A percentile compares a stretch with the other conserved stretches of the same genome.
Conservation (phyloP, 148 eudicot species). For the Camellia japonica region DNA sequence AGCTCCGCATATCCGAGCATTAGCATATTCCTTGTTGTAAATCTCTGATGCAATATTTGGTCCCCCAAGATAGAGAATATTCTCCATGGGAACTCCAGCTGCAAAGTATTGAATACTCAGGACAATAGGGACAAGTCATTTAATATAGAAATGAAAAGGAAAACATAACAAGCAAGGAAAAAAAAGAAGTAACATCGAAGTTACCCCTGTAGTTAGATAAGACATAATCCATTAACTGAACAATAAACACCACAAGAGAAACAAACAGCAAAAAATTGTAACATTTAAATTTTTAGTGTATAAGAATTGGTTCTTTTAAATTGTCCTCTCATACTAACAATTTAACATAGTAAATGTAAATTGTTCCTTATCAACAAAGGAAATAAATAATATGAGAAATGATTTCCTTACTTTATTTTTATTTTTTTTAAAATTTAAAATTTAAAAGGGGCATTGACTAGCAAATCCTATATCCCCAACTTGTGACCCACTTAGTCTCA, state of each 20-base stretch:
- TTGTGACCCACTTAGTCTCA: no score
- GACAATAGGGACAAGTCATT: background rate
- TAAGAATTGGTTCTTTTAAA: background rate
- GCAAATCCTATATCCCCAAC: no score
- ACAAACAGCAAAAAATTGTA: background rate
- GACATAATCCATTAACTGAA: background rate
- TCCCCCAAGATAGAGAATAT: conserved; percentile 92
- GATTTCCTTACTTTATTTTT: background rate
- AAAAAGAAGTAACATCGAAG: background rate
- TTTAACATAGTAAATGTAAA: background rate
- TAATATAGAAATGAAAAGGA: background rate
- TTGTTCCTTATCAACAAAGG: background rate
- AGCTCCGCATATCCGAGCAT: conserved; percentile 89
- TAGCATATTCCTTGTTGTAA: conserved; percentile 91
- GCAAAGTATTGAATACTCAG: conserved; percentile 21
- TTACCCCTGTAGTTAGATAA: background rate
- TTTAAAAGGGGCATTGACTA: no score
- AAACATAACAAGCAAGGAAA: background rate
- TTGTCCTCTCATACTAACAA: background rate
- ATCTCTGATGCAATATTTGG: conserved; percentile 97
- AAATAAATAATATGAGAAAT: background rate
- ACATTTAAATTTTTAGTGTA: background rate
- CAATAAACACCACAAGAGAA: background rate
- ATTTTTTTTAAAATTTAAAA: no score
- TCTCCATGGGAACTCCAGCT: conserved; percentile 87